A percentile compares a stretch with the other conserved stretches of the same genome.
These are phyloP conservation scores for Bremia lactucae DNA, from an alignment of 352 stramenopile genomes.

Conservation along the genomic window DNA sequence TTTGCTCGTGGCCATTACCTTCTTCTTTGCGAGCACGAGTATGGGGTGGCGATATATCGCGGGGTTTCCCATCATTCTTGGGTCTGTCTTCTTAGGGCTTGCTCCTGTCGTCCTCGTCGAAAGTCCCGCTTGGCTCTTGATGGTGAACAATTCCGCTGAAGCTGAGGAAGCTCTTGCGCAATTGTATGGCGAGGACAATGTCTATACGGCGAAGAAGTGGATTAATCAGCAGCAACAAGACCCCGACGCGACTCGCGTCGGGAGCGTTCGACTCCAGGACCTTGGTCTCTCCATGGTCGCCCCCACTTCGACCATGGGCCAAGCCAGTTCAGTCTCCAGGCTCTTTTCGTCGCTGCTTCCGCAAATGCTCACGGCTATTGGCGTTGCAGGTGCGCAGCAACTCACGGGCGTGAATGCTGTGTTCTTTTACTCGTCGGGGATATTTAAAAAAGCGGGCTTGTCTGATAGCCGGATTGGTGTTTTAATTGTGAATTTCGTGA, in stretches of 20 bases:
- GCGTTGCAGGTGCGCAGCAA: conserved; percentile 32
- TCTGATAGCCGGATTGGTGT: conserved; percentile 38
- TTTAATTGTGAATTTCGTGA: conserved; percentile 40
- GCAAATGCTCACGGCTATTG: conserved; percentile 34
- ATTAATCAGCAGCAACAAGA: conserved; percentile 14
- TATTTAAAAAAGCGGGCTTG: conserved; percentile 47
- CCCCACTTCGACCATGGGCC: conserved; percentile 11
- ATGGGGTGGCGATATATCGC: conserved; percentile 44
- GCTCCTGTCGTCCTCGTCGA: conserved; percentile 24
- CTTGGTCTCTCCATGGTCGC: conserved; percentile 10
- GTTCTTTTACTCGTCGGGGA: conserved; percentile 55
- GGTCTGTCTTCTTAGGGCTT: conserved; percentile 1
- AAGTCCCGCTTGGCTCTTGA: conserved; percentile 33
- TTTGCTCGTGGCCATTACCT: conserved; percentile 29
- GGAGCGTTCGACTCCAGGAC: conserved; percentile 8
- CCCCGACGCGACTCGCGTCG: conserved; percentile 6
- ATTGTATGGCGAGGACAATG: conserved; percentile 22
- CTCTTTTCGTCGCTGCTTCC: conserved; percentile 15
- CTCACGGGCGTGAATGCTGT: conserved; percentile 53
- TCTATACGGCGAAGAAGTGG: conserved; percentile 13
- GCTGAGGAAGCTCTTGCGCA: conserved; percentile 17
- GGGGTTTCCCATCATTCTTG: conserved; percentile 2
- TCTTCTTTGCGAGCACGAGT: conserved; percentile 37
- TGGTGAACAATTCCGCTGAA: conserved; percentile 6
- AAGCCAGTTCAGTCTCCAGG: conserved; percentile 1